Percentiles rank a stretch among this genome's conserved stretches.
Evolutionary conservation across 2,329 filamentous ascomycete genomes (phyloP).

Genomic region (Fusarium sp.): DNA sequence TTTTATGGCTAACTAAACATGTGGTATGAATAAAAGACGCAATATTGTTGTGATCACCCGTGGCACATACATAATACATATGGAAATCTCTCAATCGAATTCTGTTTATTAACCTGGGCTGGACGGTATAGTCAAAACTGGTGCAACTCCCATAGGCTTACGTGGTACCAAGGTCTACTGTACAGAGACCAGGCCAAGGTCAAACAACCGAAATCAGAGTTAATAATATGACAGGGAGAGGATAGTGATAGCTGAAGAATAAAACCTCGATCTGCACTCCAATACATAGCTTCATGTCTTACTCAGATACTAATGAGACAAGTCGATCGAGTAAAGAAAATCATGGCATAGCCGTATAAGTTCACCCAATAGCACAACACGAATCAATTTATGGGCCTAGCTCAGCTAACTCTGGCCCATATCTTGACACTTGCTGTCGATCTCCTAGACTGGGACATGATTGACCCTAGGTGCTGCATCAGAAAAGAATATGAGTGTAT

Average conservation of each 20-base stretch:
- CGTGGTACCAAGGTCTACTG: background rate
- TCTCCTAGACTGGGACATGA: background rate
- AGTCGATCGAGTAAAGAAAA: background rate
- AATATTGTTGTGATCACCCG: background rate
- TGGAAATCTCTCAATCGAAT: background rate
- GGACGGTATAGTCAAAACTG: background rate
- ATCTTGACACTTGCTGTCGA: constrained; percentile 8
- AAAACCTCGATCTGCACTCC: background rate
- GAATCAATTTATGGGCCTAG: constrained; percentile 32
- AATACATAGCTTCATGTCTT: background rate
- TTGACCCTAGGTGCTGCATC: background rate
- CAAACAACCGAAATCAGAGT: background rate
- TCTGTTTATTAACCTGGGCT: background rate
- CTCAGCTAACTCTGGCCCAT: constrained; percentile 5
- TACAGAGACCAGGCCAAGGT: background rate
- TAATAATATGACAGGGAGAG: background rate
- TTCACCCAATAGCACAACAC: constrained; percentile 34
- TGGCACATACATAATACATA: background rate
- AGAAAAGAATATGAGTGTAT: background rate
- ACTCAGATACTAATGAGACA: background rate
- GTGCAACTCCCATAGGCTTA: background rate
- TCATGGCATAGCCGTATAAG: background rate
- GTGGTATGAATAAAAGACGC: background rate
- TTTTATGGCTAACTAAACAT: background rate
- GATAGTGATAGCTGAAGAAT: background rate